These are phyloP conservation scores for Pichia sp. DNA, from an alignment of 1,139 yeast species.

Conservation along the genomic window DNA sequence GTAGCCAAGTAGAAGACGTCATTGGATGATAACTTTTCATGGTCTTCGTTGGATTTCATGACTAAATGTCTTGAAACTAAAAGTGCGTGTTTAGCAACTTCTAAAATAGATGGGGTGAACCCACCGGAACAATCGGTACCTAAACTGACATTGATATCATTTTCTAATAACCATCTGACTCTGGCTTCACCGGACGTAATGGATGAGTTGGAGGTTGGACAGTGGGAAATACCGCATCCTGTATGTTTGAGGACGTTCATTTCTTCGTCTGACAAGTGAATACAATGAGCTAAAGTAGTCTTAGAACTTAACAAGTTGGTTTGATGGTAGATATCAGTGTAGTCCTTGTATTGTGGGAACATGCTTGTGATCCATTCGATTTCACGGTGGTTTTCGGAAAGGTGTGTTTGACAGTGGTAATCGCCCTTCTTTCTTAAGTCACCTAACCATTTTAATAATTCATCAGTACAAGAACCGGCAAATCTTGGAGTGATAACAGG, in stretches of 20 bases:
- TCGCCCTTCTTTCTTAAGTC: slow-evolving; percentile 45
- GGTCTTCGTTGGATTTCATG: slow-evolving; percentile 49
- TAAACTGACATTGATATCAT: slow-evolving; percentile 71
- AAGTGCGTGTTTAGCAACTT: slow-evolving; percentile 74
- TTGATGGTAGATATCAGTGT: slow-evolving; percentile 75
- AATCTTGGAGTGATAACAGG: slow-evolving; percentile 93
- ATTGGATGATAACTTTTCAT: slow-evolving; percentile 55
- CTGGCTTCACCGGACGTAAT: slow-evolving; percentile 92
- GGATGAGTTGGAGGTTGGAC: slow-evolving; percentile 90
- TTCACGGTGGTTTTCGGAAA: slow-evolving; percentile 77
- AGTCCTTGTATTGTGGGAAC: slow-evolving; percentile 69
- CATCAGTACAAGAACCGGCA: slow-evolving; percentile 82
- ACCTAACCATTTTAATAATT: slow-evolving; percentile 64
- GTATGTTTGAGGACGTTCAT: slow-evolving; percentile 50
- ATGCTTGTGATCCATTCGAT: slow-evolving; percentile 69
- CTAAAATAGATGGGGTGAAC: slow-evolving; percentile 73
- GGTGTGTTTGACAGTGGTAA: slow-evolving; percentile 85
- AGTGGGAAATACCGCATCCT: slow-evolving; percentile 80
- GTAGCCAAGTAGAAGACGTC: slow-evolving; percentile 86
- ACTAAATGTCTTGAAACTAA: slow-evolving; percentile 83
- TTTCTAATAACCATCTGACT: slow-evolving; percentile 64
- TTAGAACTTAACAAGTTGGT: slow-evolving; percentile 56
- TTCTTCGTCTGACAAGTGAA: slow-evolving; percentile 71
- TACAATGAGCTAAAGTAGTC: slow-evolving; percentile 88
- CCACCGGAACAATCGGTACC: slow-evolving; percentile 98